These are phyloP conservation scores for Tolypocladium cylindrosporum DNA, from an alignment of 2,329 filamentous ascomycete species.

Conservation along the genomic window DNA sequence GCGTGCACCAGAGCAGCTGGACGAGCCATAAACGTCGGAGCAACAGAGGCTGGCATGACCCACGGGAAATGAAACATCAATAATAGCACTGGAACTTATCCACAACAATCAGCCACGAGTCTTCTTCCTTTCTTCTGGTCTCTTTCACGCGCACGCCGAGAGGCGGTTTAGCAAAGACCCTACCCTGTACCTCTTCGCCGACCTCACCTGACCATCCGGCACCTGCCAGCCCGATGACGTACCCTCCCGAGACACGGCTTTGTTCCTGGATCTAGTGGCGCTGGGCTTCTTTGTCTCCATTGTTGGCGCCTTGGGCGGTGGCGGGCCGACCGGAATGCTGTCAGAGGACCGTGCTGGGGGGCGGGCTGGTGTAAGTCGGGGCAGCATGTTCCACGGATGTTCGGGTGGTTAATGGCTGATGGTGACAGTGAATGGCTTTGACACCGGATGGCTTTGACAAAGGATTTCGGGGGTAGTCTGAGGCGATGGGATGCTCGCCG, in stretches of 20 bases:
- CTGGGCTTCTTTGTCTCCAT: not conserved
- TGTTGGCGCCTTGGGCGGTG: not conserved
- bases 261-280: not conserved
- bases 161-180: not conserved
- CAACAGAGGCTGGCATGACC: not conserved
- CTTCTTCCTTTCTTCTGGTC: not conserved
- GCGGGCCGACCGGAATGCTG: not conserved
- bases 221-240: no score
- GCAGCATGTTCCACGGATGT: not conserved
- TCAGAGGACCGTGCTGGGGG: not conserved
- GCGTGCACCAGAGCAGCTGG: not conserved
- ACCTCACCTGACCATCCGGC: not conserved
- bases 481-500: no score
- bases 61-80: no score
- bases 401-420: not conserved
- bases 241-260: not conserved
- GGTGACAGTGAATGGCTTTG: not conserved
- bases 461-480: not conserved
- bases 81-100: no score
- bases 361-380: not conserved
- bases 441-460: not conserved
- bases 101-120: not conserved
- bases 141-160: not conserved
- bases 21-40: not conserved
- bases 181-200: not conserved